phyloP scores from a whole-genome alignment of 1,139 yeast genomes.

The Zygoascus meyerae region DNA sequence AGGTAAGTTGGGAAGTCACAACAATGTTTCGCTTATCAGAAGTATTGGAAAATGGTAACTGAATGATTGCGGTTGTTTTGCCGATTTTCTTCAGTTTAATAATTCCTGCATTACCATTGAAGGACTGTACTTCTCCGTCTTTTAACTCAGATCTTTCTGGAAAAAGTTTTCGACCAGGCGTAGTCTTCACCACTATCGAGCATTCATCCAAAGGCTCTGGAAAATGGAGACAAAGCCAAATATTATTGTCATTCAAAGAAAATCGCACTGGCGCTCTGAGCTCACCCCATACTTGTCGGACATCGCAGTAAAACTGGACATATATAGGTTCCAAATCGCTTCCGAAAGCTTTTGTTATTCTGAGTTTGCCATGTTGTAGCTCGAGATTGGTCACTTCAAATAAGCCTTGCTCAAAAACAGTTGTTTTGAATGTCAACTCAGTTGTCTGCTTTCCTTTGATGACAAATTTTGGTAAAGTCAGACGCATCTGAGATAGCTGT shows the following conservation, averaged over 20 bases:
- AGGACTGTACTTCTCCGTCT: background rate
- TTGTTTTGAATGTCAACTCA: conserved; percentile 20
- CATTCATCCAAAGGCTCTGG: conserved; percentile 15
- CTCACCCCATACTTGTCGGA: conserved; percentile 21
- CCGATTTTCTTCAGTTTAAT: background rate
- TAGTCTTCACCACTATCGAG: conserved; percentile 8
- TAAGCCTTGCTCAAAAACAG: conserved; percentile 24
- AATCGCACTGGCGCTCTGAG: conserved; percentile 17
- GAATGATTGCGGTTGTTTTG: conserved; percentile 3
- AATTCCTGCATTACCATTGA: background rate
- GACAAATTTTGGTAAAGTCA: background rate
- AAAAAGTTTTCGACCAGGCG: background rate
- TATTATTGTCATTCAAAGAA: conserved; percentile 20
- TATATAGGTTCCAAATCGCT: conserved; percentile 13
- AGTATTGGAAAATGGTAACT: conserved; percentile 14
- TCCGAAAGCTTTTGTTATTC: conserved; percentile 24
- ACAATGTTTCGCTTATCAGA: conserved; percentile 11
- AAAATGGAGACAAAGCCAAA: conserved; percentile 19
- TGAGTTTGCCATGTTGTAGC: conserved; percentile 23
- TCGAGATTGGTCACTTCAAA: conserved; percentile 24
- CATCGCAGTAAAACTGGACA: conserved; percentile 22
- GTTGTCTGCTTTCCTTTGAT: conserved; percentile 8
- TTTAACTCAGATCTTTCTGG: background rate
- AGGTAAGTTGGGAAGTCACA: conserved; percentile 17
- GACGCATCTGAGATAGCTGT: conserved; percentile 1